These are phyloP conservation scores for Clarireedia sp. DNA, from an alignment of 2,329 filamentous ascomycete species.

Conservation along the genomic window DNA sequence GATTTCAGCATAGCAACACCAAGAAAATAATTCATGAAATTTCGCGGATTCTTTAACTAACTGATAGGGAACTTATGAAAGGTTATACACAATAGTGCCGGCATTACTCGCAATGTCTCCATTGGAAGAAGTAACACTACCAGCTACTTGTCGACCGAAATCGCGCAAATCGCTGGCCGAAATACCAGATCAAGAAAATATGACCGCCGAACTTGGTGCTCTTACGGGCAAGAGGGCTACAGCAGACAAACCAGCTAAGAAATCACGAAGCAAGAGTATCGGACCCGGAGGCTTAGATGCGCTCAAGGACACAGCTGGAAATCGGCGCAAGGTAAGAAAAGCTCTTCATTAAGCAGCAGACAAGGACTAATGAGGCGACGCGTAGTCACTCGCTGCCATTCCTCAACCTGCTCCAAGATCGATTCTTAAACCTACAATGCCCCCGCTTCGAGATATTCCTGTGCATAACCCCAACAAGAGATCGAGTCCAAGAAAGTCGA, in stretches of 20 bases:
- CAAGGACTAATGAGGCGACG: constrained; percentile 12
- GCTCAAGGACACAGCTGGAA: constrained; percentile 66
- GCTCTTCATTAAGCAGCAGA: constrained; percentile 23
- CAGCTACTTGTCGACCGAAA: constrained; percentile 42
- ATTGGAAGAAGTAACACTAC: constrained; percentile 41
- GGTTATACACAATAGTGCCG: background rate
- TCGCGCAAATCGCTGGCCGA: constrained; percentile 67
- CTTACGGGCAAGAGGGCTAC: constrained; percentile 22
- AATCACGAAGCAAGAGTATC: constrained; percentile 90
- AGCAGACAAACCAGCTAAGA: constrained; percentile 37
- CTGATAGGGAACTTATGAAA: background rate
- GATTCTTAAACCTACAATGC: constrained; percentile 74
- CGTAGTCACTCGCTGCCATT: constrained; percentile 25
- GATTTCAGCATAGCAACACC: constrained; percentile 12
- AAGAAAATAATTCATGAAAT: constrained; percentile 13
- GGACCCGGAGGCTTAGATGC: constrained; percentile 85
- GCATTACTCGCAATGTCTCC: constrained; percentile 31
- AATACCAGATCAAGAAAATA: constrained; percentile 70
- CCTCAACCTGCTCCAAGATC: constrained; percentile 49
- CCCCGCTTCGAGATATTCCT: constrained; percentile 58
- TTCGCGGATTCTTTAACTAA: constrained; percentile 3
- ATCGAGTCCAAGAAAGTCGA: constrained; percentile 25
- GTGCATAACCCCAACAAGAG: constrained; percentile 34
- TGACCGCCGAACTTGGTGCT: constrained; percentile 56
- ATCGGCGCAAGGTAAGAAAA: constrained; percentile 63